These are phyloP conservation scores for Bremia lactucae DNA, from an alignment of 352 stramenopile genomes.

Conservation along the genomic window DNA sequence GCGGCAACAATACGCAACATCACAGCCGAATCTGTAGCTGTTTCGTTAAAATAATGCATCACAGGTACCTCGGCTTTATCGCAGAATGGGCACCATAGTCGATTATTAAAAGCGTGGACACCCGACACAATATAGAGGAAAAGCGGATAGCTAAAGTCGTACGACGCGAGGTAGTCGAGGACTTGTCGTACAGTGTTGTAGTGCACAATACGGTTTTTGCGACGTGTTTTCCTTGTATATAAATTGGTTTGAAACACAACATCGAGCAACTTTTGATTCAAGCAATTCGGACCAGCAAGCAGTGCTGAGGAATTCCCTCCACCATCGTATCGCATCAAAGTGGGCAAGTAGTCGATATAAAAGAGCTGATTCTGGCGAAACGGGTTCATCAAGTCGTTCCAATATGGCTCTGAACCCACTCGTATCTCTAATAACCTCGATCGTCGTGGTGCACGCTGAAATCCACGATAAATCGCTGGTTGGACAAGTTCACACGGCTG, in stretches of 20 bases:
- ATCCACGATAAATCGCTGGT: slow-evolving; percentile 42
- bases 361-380: slow-evolving; percentile 77
- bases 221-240: slow-evolving; percentile 19
- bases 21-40: slow-evolving; percentile 40
- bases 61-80: slow-evolving; percentile 60
- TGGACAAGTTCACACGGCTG: slow-evolving; percentile 51
- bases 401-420: slow-evolving; percentile 40
- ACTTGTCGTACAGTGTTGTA: slow-evolving; percentile 28
- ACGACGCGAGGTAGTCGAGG: slow-evolving; percentile 39
- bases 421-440: slow-evolving; percentile 65
- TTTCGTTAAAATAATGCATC: slow-evolving; percentile 72
- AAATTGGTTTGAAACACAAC: slow-evolving; percentile 51
- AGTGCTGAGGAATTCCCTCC: slow-evolving; percentile 57
- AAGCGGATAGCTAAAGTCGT: slow-evolving; percentile 62
- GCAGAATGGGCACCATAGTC: slow-evolving; percentile 76
- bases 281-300: slow-evolving; percentile 56
- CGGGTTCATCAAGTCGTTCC: slow-evolving; percentile 62
- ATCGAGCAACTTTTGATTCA: slow-evolving; percentile 55
- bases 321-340: slow-evolving; percentile 70
- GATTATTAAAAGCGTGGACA: slow-evolving; percentile 60
- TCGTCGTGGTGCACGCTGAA: slow-evolving; percentile 45
- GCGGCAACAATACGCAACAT: slow-evolving; percentile 50
- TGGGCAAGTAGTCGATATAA: slow-evolving; percentile 74
- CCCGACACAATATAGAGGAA: slow-evolving; percentile 73
- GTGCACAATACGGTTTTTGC: slow-evolving; percentile 47